phyloP scores from a whole-genome alignment of 2,329 filamentous ascomycete species.

The Orbilia javanica region DNA sequence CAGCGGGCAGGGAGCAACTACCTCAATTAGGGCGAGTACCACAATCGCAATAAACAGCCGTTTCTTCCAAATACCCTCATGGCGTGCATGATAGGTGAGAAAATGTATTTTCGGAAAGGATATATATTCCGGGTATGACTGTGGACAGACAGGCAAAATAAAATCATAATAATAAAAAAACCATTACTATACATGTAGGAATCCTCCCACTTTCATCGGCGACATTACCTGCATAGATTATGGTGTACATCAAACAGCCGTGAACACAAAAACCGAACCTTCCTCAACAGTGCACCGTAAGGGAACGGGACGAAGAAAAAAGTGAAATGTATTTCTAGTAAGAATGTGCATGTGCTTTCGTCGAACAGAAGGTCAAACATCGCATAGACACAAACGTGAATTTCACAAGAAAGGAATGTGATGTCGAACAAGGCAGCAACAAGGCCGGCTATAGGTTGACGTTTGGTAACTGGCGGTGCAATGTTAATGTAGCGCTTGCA shows the following conservation, averaged over 20 bases:
- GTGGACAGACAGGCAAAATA: not conserved
- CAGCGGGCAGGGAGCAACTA: not conserved
- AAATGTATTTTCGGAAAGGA: conserved; percentile 4
- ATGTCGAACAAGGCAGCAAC: conserved; percentile 20
- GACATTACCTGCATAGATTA: conserved; percentile 25
- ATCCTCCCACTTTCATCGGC: conserved; percentile 30
- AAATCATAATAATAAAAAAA: not conserved
- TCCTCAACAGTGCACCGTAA: conserved; percentile 16
- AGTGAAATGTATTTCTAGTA: conserved; percentile 6
- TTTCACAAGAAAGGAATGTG: conserved; percentile 41
- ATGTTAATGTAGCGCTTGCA: conserved; percentile 6
- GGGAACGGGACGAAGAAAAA: conserved; percentile 16
- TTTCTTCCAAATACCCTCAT: conserved; percentile 19
- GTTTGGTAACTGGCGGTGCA: conserved; percentile 10
- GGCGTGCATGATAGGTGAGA: conserved; percentile 6
- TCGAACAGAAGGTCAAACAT: conserved; percentile 45
- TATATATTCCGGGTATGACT: conserved; percentile 2
- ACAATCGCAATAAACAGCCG: not conserved
- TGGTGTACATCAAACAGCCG: not conserved
- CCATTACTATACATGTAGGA: not conserved
- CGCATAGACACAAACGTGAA: conserved; percentile 29
- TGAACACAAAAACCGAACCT: conserved; percentile 5
- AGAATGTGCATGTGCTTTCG: conserved; percentile 22
- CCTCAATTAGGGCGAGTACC: not conserved
- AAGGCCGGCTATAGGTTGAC: not conserved